phyloP scores from a whole-genome alignment of 2,329 filamentous ascomycete species.

The Beauveria sp. region DNA sequence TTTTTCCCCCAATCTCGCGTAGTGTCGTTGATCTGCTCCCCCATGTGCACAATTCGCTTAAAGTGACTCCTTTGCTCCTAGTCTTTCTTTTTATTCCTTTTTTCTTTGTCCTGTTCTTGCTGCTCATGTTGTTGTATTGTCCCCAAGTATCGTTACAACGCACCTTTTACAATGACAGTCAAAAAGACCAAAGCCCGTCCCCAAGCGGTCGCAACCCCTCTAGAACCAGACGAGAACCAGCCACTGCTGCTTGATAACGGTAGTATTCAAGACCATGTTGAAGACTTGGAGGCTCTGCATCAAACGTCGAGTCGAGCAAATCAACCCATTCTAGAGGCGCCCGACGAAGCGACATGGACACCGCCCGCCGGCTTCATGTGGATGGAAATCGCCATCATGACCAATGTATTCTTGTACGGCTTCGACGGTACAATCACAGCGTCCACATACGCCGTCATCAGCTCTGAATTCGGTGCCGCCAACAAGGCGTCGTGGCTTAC shows the following conservation, averaged over 20 bases:
- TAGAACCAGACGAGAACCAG: not conserved
- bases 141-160: too few species aligned
- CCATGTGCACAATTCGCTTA: not conserved
- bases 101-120: not conserved
- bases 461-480: conserved; percentile 64
- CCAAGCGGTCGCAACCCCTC: not conserved
- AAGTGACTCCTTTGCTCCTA: not conserved
- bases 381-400: conserved; percentile 55
- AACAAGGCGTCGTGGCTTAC: conserved; percentile 70
- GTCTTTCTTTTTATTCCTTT: not conserved
- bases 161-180: not conserved
- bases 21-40: not conserved
- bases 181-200: not conserved
- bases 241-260: not conserved
- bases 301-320: not conserved
- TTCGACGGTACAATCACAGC: conserved; percentile 71
- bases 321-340: not conserved
- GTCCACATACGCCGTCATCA: conserved; percentile 65
- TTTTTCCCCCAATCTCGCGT: not conserved
- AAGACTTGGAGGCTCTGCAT: not conserved
- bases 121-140: too few species aligned
- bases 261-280: not conserved
- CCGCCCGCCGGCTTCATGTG: conserved; percentile 45
- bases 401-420: conserved; percentile 56
- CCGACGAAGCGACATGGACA: conserved; percentile 31